phyloP scores from a whole-genome alignment of 2,329 filamentous ascomycete genomes.

The Hypoxylon sp. region DNA sequence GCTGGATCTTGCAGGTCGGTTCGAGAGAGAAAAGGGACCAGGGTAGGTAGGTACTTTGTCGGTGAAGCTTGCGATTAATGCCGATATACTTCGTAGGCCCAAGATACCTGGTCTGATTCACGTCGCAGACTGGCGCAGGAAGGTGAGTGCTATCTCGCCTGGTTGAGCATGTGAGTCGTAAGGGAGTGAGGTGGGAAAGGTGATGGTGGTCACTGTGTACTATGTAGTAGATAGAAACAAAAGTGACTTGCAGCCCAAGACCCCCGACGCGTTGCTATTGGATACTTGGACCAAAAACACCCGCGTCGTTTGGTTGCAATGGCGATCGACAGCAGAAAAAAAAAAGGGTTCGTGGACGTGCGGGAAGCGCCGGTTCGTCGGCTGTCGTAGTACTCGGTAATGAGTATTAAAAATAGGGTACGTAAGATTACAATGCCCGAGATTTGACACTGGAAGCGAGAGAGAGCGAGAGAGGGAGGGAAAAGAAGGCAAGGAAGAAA shows the following conservation, averaged over 20 bases:
- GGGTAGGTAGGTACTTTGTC: too few species aligned
- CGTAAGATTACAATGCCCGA: conserved; percentile 28
- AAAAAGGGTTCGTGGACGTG: too few species aligned
- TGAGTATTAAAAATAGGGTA: conserved; percentile 19
- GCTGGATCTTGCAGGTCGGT: not conserved
- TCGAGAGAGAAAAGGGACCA: not conserved
- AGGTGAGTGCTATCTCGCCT: conserved; percentile 15
- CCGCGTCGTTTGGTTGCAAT: conserved; percentile 7
- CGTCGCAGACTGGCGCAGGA: not conserved
- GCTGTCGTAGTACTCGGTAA: conserved; percentile 5
- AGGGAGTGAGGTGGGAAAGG: conserved; percentile 6
- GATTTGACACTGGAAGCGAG: conserved; percentile 27
- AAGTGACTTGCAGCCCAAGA: conserved; percentile 18
- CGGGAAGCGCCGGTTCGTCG: too few species aligned
- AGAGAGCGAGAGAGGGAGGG: conserved; percentile 1
- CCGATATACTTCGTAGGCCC: not conserved
- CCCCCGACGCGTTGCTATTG: conserved; percentile 22
- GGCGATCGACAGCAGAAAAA: conserved; percentile 1
- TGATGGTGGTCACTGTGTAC: too few species aligned
- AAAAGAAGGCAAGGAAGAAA: conserved; percentile 9
- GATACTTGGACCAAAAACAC: conserved; percentile 5
- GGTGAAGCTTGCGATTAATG: not conserved
- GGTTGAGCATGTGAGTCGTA: conserved; percentile 9
- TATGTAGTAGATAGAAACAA: conserved; percentile 9
- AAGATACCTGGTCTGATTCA: not conserved